Evolutionary conservation across 805 yeast genomes (phyloP).

Genomic region (Wickerhamomyces xylosicus): DNA sequence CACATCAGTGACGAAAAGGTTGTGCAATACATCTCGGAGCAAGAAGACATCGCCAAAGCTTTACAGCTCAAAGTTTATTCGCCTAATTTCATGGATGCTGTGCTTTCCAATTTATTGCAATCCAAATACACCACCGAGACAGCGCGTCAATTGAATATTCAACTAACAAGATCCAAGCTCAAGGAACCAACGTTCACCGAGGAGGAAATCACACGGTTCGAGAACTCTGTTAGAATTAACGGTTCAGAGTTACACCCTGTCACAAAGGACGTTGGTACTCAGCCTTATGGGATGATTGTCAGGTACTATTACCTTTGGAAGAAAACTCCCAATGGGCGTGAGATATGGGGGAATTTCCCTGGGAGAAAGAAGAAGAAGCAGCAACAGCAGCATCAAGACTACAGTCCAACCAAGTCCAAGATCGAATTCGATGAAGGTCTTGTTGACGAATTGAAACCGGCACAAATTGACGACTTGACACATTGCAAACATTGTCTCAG

Average conservation of each 20-base stretch:
- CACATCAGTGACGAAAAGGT: conserved; percentile 22
- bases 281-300: conserved; percentile 69
- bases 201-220: conserved; percentile 60
- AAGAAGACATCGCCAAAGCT: conserved; percentile 45
- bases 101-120: conserved; percentile 44
- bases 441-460: conserved; percentile 22
- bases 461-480: conserved; percentile 67
- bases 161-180: conserved; percentile 45
- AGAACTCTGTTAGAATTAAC: conserved; percentile 56
- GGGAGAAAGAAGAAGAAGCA: conserved; percentile 59
- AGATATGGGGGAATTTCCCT: conserved; percentile 73
- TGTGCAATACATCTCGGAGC: conserved; percentile 43
- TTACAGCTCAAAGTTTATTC: conserved; percentile 50
- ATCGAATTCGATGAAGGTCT: too few species aligned
- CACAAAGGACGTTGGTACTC: conserved; percentile 59
- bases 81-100: conserved; percentile 76
- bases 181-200: conserved; percentile 68
- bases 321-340: conserved; percentile 65
- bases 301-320: conserved; percentile 89
- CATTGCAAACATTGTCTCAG: conserved; percentile 69
- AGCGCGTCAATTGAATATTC: conserved; percentile 36
- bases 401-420: not conserved
- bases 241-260: conserved; percentile 80
- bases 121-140: conserved; percentile 36
- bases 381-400: conserved; percentile 13